phyloP scores from a whole-genome alignment of 257 asterid species.

The Jaltomata sinuosa region DNA sequence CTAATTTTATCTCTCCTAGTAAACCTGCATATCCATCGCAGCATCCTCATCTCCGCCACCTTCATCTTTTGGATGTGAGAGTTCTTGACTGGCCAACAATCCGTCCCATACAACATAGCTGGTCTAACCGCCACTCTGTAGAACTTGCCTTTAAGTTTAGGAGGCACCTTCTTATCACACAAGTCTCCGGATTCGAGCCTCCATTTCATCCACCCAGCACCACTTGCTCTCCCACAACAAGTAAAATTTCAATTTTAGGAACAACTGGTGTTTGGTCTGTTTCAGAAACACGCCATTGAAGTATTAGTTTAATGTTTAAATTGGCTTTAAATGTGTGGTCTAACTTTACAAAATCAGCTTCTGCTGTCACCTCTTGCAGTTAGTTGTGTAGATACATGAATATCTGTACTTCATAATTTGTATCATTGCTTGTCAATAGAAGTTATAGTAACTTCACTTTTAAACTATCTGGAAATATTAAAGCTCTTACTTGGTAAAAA shows the following conservation, averaged over 20 bases:
- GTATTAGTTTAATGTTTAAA: neutral
- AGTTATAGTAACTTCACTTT: neutral
- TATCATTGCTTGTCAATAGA: neutral
- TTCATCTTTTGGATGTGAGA: no score
- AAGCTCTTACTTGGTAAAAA: neutral
- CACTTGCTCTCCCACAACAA: no score
- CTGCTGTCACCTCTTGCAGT: neutral
- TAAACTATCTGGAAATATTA: neutral
- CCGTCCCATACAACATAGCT: no score
- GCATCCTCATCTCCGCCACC: no score
- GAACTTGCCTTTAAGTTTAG: no score
- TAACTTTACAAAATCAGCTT: neutral
- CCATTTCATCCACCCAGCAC: no score
- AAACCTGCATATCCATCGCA: no score
- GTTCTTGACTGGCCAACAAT: no score
- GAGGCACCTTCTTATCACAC: no score
- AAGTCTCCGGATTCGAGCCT: no score
- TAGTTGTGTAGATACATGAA: neutral
- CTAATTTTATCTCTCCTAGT: no score
- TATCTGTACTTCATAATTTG: neutral
- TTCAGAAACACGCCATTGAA: neutral
- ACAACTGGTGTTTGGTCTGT: neutral
- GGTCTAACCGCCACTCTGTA: no score
- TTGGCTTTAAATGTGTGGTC: neutral
- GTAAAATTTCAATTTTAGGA: neutral